Conservation (phyloP, 2,329 filamentous ascomycete species). For the Pseudonectria buxi region DNA sequence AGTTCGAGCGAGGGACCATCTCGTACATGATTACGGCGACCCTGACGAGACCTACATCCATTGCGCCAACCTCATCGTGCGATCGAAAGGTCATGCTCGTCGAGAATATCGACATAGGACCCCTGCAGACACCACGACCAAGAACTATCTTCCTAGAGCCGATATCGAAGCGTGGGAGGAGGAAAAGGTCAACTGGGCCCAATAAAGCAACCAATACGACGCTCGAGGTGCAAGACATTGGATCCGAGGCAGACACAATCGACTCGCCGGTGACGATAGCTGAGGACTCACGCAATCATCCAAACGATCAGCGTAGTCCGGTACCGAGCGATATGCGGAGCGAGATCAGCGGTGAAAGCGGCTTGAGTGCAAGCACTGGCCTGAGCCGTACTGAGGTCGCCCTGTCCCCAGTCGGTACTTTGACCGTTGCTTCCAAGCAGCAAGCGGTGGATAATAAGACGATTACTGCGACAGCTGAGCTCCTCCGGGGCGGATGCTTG, state of each 20-base stretch:
- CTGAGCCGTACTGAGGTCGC: conserved; percentile 45
- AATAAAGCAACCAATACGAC: conserved; percentile 39
- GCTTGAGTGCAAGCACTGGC: conserved; percentile 58
- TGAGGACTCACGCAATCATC: conserved; percentile 32
- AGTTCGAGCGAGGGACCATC: conserved; percentile 95
- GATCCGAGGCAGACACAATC: conserved; percentile 30
- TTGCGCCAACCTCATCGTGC: conserved; percentile 71
- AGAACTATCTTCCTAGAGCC: conserved; percentile 83
- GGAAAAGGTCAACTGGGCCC: conserved; percentile 47
- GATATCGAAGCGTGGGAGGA: conserved; percentile 63
- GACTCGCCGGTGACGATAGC: conserved; percentile 35
- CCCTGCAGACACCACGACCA: conserved; percentile 66
- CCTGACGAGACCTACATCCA: conserved; percentile 79
- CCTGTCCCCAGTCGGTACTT: conserved; percentile 25
- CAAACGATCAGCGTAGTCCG: conserved; percentile 33
- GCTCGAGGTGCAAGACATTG: conserved; percentile 31
- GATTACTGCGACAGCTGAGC: conserved; percentile 79
- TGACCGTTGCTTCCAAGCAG: conserved; percentile 31
- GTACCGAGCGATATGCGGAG: conserved; percentile 53
- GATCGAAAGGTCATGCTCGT: conserved; percentile 74
- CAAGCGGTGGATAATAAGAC: conserved; percentile 58
- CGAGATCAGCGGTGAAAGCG: conserved; percentile 65
- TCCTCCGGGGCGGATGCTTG: conserved; percentile 75
- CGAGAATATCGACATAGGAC: conserved; percentile 79
- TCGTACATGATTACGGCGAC: conserved; percentile 88